phyloP scores from a whole-genome alignment of 176 grass and related monocot genomes.

The Rhynchospora breviuscula region DNA sequence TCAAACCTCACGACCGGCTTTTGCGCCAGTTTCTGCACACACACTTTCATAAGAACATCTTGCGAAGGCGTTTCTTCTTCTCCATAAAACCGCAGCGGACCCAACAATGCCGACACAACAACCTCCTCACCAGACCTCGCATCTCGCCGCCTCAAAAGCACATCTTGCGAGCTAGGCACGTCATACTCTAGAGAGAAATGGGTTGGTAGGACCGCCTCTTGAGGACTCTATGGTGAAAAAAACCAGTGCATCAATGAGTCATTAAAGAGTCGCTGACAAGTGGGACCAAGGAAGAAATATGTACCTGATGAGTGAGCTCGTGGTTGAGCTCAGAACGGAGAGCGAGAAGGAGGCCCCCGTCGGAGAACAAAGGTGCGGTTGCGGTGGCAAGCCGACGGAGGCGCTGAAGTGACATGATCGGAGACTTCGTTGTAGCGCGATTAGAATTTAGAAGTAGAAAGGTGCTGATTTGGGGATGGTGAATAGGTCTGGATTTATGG shows the following conservation, averaged over 20 bases:
- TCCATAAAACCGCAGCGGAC: conserved; percentile 37
- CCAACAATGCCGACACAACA: conserved; percentile 61
- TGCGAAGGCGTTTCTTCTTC: conserved; percentile 29
- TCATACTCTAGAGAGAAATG: conserved; percentile 46
- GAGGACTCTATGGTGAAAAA: conserved; percentile 19
- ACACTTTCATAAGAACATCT: conserved; percentile 59
- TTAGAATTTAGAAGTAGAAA: not conserved
- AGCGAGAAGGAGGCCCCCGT: conserved; percentile 40
- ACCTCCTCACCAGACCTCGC: conserved; percentile 34
- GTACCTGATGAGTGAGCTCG: conserved; percentile 38
- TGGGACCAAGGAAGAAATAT: not conserved
- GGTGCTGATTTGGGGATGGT: not conserved
- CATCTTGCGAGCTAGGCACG: conserved; percentile 34
- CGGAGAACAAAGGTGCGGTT: conserved; percentile 22
- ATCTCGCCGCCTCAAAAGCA: conserved; percentile 40
- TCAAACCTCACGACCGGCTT: conserved; percentile 63
- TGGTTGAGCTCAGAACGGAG: conserved; percentile 49
- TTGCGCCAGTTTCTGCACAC: conserved; percentile 40
- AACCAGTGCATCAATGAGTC: not conserved
- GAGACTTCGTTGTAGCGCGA: conserved; percentile 17
- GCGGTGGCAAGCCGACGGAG: conserved; percentile 25
- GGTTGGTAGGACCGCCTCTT: not conserved
- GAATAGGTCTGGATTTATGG: not conserved
- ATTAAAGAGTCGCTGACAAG: not conserved
- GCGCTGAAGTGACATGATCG: conserved; percentile 16